Evolutionary conservation across 176 grass and related monocot species (phyloP), one percentile per base, ranked within the genome.

Genomic region (Areca catechu): DNA sequence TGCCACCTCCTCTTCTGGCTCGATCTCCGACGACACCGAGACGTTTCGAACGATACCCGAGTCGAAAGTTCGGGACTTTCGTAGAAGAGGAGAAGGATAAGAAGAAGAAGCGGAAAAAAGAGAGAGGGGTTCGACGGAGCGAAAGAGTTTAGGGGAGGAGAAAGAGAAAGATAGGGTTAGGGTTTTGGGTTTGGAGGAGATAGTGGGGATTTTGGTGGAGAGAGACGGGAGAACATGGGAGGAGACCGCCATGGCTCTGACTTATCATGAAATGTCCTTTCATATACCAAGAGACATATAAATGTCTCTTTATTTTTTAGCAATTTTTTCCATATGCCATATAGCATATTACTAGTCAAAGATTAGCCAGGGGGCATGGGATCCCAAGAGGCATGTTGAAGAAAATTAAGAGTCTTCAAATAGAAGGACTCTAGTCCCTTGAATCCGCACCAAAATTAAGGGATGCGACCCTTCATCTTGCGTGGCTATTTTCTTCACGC

Each of bases 1-100:
- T 53, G 62, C 62, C 71, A 76, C 67, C 24, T 54, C 88, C 29
- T 73, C 82, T 67, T 86, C 82, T 43, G 65, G 76, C 22, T 70
- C 88, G 19, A 80, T 77, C 71, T 56, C 89, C 16, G 80, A 82
- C 59, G 82, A 30, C 18, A 67, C 0, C 2, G 51, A 24, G 20
- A 67, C 65, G 24, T 43, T 67, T 1, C 25, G 65, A 0, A 47
- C 25, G n/a, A 56, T 14, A 9, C 51, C 51, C n/a, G n/a, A 55
- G 4, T 10, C 51, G 12, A 43, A 47, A 67, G n/a, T 3, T 16
- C 24, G 24, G n/a, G n/a, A 51, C 25, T 43, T 55, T 55, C 51
- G 20, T 10, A 22, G 51, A 2, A 37, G 19, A 55, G 27, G 51
- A 4, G 16, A n/a, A 4, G 51, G 20, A 20, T 6, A 53, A 52